phyloP scores from a whole-genome alignment of 208 protist species.

The Novymonas esmeraldas region DNA sequence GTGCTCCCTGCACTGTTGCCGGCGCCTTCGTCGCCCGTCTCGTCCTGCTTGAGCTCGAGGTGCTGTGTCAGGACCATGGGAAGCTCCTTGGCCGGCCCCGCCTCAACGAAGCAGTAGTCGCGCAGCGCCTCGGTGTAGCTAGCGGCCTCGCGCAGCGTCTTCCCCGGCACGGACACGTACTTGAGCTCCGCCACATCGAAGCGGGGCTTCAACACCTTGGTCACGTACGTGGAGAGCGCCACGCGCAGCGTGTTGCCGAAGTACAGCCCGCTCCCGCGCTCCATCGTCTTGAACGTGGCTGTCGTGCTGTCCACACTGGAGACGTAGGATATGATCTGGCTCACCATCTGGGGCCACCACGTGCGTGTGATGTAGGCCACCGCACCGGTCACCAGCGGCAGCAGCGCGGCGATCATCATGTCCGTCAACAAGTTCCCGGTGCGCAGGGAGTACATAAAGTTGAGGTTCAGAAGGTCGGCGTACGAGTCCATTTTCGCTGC shows the following conservation, averaged over 20 bases:
- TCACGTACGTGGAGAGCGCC: constrained; percentile 41
- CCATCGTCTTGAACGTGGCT: constrained; percentile 11
- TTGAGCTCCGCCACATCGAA: constrained; percentile 40
- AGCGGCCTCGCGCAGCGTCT: constrained; percentile 48
- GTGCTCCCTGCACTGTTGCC: constrained; percentile 5
- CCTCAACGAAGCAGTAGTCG: constrained; percentile 41
- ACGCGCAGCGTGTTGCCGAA: constrained; percentile 53
- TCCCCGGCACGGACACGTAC: constrained; percentile 51
- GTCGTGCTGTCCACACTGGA: constrained; percentile 23
- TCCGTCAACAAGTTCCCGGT: constrained; percentile 85
- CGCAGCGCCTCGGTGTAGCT: constrained; percentile 45
- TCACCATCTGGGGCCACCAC: constrained; percentile 51
- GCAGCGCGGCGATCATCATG: constrained; percentile 81
- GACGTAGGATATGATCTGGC: constrained; percentile 23
- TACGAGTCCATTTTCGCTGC: constrained; percentile 73
- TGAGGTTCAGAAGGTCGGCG: constrained; percentile 79
- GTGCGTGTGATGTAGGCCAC: constrained; percentile 52
- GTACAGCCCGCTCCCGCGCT: constrained; percentile 18
- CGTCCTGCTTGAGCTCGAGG: constrained; percentile 33
- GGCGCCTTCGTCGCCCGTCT: constrained; percentile 4
- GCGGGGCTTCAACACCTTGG: constrained; percentile 27
- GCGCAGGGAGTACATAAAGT: constrained; percentile 86
- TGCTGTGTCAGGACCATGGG: constrained; percentile 22
- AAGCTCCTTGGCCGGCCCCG: constrained; percentile 37
- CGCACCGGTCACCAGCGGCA: constrained; percentile 63